Base-by-base conservation (phyloP, 495 filamentous ascomycete genomes). In the Penicillium flavigenum region DNA sequence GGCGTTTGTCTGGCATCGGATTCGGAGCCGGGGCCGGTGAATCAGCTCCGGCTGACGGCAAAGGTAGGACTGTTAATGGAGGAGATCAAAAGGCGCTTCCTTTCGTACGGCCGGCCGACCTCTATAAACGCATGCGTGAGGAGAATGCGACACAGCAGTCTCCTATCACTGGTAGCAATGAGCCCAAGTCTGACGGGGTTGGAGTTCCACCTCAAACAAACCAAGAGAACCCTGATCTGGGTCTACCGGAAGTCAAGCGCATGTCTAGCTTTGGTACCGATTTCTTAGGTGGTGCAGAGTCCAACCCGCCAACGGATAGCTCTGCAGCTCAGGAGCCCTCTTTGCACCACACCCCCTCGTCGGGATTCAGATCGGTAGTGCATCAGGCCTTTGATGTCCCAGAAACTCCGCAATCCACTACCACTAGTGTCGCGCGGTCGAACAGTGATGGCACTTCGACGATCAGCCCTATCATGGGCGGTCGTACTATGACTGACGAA, bases 81-180 rank as follows among this genome's bases (percentile, higher is more conserved):
- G 72, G 58, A 48, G 71, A 38, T 62, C 74, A 44, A 55, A 85
- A 86, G 59, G 63, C 81, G 4, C 67, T 82, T 2, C 81, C 87
- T 2, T 85, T 93, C 58, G 78, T 91, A 24, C 79, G 88, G 17
- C 89, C 91, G 11, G 85, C 85, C 20, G 90, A 96, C 59, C 88
- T 92, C 32, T 94, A 94, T 66, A 84, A 79, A 55, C 83, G 88
- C 3, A 77, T 88, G 68, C 83, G 82, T 44, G 88, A 90, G 59
- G 88, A 89, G 56, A 80, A 76, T 54, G 75, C 83, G 57, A 77
- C 70, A 53, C 81, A 85, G 68, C 81, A 85, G 67, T 45, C n/a
- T 26, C 32, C 52, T 39, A 8, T 45, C 6, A 4, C 55, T 38
- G 50, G 29, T 56, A 45, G 36, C 24, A 45, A 14, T 34, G 44